Conservation (phyloP, 73 alveolate species). For the Paramecium octaurelia region DNA sequence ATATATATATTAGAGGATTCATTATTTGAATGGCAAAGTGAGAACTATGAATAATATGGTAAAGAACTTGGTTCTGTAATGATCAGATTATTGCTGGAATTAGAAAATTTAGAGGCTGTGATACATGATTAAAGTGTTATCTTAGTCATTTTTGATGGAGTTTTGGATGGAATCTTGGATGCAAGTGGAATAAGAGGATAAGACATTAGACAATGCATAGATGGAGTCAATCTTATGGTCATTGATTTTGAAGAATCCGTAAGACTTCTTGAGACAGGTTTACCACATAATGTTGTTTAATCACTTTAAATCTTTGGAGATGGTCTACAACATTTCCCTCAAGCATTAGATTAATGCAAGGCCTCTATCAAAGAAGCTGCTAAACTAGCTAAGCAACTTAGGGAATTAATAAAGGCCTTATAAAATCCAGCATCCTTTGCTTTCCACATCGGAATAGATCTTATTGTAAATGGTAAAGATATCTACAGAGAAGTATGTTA, state of each 20-base stretch:
- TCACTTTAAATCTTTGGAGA: not conserved
- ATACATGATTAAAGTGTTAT: not conserved
- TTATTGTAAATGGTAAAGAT: slow-evolving; percentile 21
- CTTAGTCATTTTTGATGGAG: not conserved
- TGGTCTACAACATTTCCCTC: not conserved
- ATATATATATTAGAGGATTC: not conserved
- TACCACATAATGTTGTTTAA: not conserved
- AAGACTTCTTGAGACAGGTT: not conserved
- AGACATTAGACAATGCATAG: not conserved
- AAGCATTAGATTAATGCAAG: not conserved
- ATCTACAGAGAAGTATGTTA: not conserved
- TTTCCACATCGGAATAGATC: not conserved
- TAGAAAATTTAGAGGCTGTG: not conserved
- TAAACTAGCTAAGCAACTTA: not conserved
- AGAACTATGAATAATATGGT: not conserved
- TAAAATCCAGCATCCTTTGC: not conserved
- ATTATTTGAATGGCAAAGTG: not conserved
- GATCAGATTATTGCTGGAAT: not conserved
- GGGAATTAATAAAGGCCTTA: not conserved
- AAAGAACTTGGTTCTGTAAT: not conserved
- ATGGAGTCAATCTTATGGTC: not conserved
- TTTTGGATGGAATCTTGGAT: slow-evolving; percentile 25
- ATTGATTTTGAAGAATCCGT: slow-evolving; percentile 23
- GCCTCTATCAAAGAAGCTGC: not conserved
- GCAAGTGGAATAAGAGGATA: slow-evolving; percentile 6